Evolutionary conservation across 176 grass and related monocot genomes (phyloP).

Genomic region (Melocanna baccifera): DNA sequence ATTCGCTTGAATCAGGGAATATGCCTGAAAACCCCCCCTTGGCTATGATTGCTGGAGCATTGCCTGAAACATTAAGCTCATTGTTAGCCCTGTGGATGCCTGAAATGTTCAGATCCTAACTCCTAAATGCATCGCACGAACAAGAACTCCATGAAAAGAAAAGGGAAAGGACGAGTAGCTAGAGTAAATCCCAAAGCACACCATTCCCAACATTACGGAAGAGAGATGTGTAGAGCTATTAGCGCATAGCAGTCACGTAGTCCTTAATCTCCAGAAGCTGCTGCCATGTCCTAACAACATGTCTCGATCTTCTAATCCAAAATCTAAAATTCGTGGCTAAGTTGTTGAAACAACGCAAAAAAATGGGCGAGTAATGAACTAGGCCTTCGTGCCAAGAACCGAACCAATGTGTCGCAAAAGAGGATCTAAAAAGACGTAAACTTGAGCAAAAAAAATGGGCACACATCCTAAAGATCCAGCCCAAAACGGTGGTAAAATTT

Average conservation of each 20-base stretch:
- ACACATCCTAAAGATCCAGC: neutral
- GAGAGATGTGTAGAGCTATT: neutral
- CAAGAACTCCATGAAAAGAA: neutral
- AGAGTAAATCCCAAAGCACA: neutral
- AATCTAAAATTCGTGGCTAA: neutral
- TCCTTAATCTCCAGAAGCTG: slow-evolving; percentile 2
- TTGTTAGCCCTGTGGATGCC: neutral
- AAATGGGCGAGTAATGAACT: neutral
- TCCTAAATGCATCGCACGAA: neutral
- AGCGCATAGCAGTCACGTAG: neutral
- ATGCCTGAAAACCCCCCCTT: slow-evolving; percentile 84
- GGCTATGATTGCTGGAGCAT: slow-evolving; percentile 62
- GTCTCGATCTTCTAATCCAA: neutral
- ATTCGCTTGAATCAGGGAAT: slow-evolving; percentile 72
- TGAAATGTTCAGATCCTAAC: neutral
- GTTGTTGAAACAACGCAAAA: neutral
- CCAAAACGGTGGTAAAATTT: neutral
- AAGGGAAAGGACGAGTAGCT: neutral
- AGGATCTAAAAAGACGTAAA: neutral
- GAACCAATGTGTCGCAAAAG: neutral
- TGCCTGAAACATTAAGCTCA: slow-evolving; percentile 39
- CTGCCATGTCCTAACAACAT: neutral
- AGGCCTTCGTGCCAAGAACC: neutral
- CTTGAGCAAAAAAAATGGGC: neutral
- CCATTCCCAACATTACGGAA: neutral